These are phyloP conservation scores for Neurospora sp. DNA, from an alignment of 495 filamentous ascomycete genomes.

Conservation along the genomic window DNA sequence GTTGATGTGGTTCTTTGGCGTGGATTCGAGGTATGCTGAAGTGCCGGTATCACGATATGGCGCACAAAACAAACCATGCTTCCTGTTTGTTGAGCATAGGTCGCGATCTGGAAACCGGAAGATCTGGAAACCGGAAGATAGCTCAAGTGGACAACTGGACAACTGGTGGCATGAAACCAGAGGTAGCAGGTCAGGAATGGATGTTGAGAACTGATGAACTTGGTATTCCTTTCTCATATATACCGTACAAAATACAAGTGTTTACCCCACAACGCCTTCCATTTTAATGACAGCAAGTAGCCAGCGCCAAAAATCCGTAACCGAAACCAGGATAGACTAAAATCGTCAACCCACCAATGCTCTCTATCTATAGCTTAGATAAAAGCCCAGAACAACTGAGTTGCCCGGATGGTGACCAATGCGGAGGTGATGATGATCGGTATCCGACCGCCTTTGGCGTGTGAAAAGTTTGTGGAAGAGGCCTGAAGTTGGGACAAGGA, in stretches of 20 bases:
- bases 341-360: neutral
- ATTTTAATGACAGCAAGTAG: neutral
- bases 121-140: too few species aligned
- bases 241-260: neutral
- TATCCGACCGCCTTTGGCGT: neutral
- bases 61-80: too few species aligned
- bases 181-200: too few species aligned
- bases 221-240: neutral
- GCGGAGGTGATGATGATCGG: neutral
- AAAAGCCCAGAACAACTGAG: neutral
- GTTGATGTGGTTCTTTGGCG: too few species aligned
- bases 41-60: too few species aligned
- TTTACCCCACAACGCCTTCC: neutral
- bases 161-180: too few species aligned
- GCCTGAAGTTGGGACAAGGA: neutral
- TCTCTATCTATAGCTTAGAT: neutral
- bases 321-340: neutral
- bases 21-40: too few species aligned
- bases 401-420: neutral
- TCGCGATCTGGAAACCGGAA: too few species aligned
- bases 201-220: neutral
- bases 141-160: too few species aligned
- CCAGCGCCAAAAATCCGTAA: neutral
- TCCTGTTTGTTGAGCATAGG: too few species aligned
- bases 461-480: neutral